A percentile compares a stretch with the other conserved stretches of the same genome.
phyloP scores from a whole-genome alignment of 768 basidiomycete genomes.

The Hydnomerulius pinastri region DNA sequence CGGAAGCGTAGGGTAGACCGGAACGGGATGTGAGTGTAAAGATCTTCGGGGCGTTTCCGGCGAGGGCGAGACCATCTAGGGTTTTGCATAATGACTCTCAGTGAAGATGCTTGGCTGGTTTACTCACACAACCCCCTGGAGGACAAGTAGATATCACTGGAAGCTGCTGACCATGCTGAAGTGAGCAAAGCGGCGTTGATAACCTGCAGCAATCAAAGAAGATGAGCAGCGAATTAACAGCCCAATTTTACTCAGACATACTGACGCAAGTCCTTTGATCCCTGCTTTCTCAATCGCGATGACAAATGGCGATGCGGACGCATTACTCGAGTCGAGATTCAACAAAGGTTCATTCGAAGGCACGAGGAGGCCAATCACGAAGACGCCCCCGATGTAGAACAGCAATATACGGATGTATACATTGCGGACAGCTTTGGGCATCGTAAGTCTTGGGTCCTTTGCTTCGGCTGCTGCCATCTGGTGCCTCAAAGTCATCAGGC shows the following conservation, averaged over 20 bases:
- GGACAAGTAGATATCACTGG: conserved; percentile 31
- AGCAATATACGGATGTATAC: conserved; percentile 48
- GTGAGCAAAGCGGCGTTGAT: conserved; percentile 38
- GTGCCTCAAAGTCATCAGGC: not conserved
- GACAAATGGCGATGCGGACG: conserved; percentile 49
- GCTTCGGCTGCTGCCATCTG: conserved; percentile 50
- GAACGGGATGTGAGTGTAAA: conserved; percentile 37
- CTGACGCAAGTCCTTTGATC: conserved; percentile 50
- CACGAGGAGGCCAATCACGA: conserved; percentile 52
- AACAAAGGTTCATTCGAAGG: conserved; percentile 42
- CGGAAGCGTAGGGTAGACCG: conserved; percentile 44
- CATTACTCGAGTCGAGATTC: conserved; percentile 35
- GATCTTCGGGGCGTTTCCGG: conserved; percentile 50
- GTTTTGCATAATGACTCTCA: not conserved
- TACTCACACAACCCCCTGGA: conserved; percentile 32
- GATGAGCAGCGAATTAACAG: not conserved
- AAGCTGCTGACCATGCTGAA: conserved; percentile 35
- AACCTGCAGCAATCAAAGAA: not conserved
- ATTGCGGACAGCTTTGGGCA: conserved; percentile 40
- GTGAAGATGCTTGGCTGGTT: not conserved
- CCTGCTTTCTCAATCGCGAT: conserved; percentile 50
- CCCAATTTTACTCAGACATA: conserved; percentile 8
- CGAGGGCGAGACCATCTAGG: conserved; percentile 48
- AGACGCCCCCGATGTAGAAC: conserved; percentile 40
- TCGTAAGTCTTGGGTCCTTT: conserved; percentile 47